phyloP scores from a whole-genome alignment of 345 rosid genomes.

The Raphanus sativus region DNA sequence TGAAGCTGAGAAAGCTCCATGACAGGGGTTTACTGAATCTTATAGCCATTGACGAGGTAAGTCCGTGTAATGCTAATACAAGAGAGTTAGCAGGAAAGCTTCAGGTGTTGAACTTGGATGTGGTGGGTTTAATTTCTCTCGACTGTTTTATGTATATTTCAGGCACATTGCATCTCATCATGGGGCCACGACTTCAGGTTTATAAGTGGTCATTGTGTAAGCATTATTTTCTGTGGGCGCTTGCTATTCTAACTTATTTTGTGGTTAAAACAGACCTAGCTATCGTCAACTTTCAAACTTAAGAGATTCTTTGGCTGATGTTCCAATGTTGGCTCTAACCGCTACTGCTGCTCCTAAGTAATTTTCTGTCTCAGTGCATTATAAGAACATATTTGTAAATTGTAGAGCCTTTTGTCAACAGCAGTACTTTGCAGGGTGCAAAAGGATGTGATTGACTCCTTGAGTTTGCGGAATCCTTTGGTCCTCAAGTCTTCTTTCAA shows the following conservation, averaged over 20 bases:
- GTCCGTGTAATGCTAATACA: slow-evolving; percentile 1
- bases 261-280: slow-evolving; percentile 57
- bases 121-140: slow-evolving; percentile 8
- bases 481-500: slow-evolving; percentile 90
- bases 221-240: background rate
- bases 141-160: slow-evolving; percentile 38
- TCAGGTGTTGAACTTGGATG: slow-evolving; percentile 11
- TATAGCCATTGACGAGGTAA: slow-evolving; percentile 93
- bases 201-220: slow-evolving; percentile 26
- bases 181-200: slow-evolving; percentile 99
- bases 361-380: slow-evolving; percentile 29
- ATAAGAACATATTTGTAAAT: background rate
- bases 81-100: slow-evolving; percentile 1
- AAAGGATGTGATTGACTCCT: slow-evolving; percentile 78
- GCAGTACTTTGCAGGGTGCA: slow-evolving; percentile 66
- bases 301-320: slow-evolving; percentile 68
- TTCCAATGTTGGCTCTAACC: slow-evolving; percentile 86
- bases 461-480: slow-evolving; percentile 73
- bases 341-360: slow-evolving; percentile 97
- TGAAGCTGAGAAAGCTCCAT: slow-evolving; percentile 70
- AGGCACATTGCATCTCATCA: slow-evolving; percentile 97
- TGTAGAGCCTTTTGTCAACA: slow-evolving; percentile 13
- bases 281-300: slow-evolving; percentile 86
- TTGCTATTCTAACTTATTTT: slow-evolving; percentile 14
- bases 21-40: slow-evolving; percentile 88